Evolutionary conservation across 768 basidiomycete genomes (phyloP), one percentile per base, ranked within the genome.

Genomic region (Cystofilobasidium macerans): DNA sequence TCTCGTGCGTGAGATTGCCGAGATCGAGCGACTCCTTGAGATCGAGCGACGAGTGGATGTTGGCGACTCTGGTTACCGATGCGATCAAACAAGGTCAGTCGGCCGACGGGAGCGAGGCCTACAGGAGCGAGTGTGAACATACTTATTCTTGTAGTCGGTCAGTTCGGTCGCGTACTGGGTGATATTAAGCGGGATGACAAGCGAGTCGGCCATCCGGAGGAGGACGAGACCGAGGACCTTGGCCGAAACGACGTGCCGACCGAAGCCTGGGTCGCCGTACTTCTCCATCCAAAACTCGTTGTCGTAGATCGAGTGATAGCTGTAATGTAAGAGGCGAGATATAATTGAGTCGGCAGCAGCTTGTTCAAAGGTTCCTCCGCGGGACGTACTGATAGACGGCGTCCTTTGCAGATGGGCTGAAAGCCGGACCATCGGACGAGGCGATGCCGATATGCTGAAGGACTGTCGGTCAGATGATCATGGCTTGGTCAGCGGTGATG

Each of bases 221-320:
- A 68, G 57, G 18, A 66, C 57, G 36, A 66, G 53, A 11, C 65
- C 65, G 57, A 66, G 35, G 32, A 73, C 68, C 30, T 71, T 70
- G 7, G 71, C 43, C 18, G 73, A 60, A 13, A 69, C 70, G 48
- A 69, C 65, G 61, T 89, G 87, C 56, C 83, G 81, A 73, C 82
- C 77, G 78, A 88, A 91, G 24, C 82, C 83, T 42, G 86, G 84
- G 73, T 91, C 89, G 24, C 81, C 86, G 69, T 86, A 90, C 61
- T 81, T 72, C 69, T 87, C 84, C 74, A 86, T 85, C 84, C 85
- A 92, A 57, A 78, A 22, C 43, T 62, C 2, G 35, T 62, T 62
- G 43, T 32, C 40, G 40, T n/a, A 75, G 68, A 84, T 80, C 30
- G 81, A 82, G 73, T 90, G 88, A 71, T 86, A 89, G 65, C 87